Conservation (phyloP, 768 basidiomycete genomes). For the Lactarius hengduanensis region DNA sequence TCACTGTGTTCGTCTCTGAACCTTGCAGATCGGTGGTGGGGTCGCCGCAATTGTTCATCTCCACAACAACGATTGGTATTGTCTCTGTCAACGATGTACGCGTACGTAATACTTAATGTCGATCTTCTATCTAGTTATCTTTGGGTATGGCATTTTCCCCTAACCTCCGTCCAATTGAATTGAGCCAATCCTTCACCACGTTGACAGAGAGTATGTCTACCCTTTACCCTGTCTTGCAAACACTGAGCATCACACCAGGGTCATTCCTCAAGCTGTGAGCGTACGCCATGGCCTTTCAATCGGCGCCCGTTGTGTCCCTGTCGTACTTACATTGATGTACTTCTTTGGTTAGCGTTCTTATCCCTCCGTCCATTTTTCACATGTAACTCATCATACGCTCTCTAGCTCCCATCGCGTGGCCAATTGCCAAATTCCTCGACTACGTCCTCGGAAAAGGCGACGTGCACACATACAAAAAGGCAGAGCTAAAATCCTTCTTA, state of each 20-base stretch:
- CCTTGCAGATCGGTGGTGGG: slow-evolving; percentile 57
- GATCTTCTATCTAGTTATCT: slow-evolving; percentile 54
- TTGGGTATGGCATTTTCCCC: slow-evolving; percentile 55
- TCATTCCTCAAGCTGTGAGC: slow-evolving; percentile 76
- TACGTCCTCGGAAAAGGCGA: slow-evolving; percentile 73
- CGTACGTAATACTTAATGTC: slow-evolving; percentile 3
- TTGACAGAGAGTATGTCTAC: slow-evolving; percentile 15
- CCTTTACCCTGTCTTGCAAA: not conserved
- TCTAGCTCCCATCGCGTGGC: slow-evolving; percentile 55
- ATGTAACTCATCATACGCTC: not conserved
- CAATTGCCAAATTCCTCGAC: slow-evolving; percentile 73
- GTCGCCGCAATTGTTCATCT: slow-evolving; percentile 74
- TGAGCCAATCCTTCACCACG: not conserved
- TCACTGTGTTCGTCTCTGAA: not conserved
- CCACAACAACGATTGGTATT: slow-evolving; percentile 70
- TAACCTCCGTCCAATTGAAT: not conserved
- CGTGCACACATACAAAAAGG: slow-evolving; percentile 76
- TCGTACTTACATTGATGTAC: slow-evolving; percentile 53
- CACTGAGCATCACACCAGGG: slow-evolving; percentile 37
- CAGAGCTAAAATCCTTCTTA: slow-evolving; percentile 61
- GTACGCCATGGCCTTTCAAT: slow-evolving; percentile 58
- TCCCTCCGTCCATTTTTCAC: slow-evolving; percentile 6
- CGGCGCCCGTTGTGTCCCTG: slow-evolving; percentile 51
- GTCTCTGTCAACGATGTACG: not conserved
- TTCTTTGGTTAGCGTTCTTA: slow-evolving; percentile 40